phyloP scores from a whole-genome alignment of 2,329 filamentous ascomycete species.

The Aureobasidium zeae region DNA sequence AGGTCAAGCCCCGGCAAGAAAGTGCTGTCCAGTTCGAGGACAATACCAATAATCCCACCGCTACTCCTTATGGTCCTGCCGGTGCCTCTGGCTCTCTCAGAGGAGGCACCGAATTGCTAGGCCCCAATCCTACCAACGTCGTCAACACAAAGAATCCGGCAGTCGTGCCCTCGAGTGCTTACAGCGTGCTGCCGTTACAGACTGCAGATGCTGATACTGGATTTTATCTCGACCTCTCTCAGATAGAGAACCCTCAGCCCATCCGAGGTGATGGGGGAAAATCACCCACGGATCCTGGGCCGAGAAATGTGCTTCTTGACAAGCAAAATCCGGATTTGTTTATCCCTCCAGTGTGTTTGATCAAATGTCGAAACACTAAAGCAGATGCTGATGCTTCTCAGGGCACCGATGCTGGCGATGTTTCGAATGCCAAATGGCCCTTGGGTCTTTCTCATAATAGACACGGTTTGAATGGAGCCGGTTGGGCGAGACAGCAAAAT shows the following conservation, averaged over 20 bases:
- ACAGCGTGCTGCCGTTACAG: constrained; percentile 31
- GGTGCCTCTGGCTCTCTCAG: constrained; percentile 30
- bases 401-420: constrained; percentile 32
- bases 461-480: constrained; percentile 32
- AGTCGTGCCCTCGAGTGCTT: constrained; percentile 29
- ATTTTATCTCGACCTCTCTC: constrained; percentile 31
- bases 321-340: constrained; percentile 33
- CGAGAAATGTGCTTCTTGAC: constrained; percentile 29
- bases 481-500: constrained; percentile 36
- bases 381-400: constrained; percentile 19
- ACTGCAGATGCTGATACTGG: constrained; percentile 30
- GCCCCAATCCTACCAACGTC: constrained; percentile 28
- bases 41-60: constrained; percentile 14
- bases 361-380: background rate
- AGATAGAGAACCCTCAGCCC: constrained; percentile 34
- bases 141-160: constrained; percentile 26
- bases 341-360: constrained; percentile 21
- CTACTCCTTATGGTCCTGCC: constrained; percentile 24
- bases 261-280: constrained; percentile 29
- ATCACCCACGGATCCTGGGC: constrained; percentile 33
- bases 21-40: constrained; percentile 7
- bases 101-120: constrained; percentile 27
- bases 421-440: constrained; percentile 35
- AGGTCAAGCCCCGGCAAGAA: constrained; percentile 5
- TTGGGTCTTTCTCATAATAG: constrained; percentile 34